Evolutionary conservation across 805 yeast genomes (phyloP).

Genomic region (Candida fluviatilis): DNA sequence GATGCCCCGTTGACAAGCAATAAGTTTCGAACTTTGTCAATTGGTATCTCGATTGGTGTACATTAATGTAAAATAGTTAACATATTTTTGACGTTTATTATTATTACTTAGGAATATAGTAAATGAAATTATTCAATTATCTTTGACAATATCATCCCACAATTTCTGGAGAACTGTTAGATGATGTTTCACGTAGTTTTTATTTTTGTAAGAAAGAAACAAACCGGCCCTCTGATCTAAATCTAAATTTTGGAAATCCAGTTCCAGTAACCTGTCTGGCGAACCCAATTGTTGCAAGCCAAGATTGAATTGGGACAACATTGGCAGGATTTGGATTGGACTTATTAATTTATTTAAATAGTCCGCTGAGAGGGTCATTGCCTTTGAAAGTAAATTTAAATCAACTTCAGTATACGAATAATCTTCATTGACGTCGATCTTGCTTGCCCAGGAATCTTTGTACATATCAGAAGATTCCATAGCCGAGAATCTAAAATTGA

Average conservation of each 20-base stretch:
- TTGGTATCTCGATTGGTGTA: background rate
- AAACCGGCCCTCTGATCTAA: background rate
- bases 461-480: slow-evolving; percentile 25
- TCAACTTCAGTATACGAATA: slow-evolving; percentile 43
- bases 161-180: slow-evolving; percentile 10
- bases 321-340: slow-evolving; percentile 1
- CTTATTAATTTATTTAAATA: slow-evolving; percentile 16
- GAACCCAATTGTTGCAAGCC: background rate
- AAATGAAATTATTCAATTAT: too few relatives aligned
- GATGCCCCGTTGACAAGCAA: too few relatives aligned
- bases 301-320: slow-evolving; percentile 1
- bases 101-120: too few relatives aligned
- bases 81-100: background rate
- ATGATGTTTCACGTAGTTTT: slow-evolving; percentile 6
- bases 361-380: slow-evolving; percentile 20
- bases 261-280: background rate
- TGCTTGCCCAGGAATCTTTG: slow-evolving; percentile 42
- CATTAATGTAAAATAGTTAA: background rate
- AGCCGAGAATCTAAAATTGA: slow-evolving; percentile 31
- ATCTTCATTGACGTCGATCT: slow-evolving; percentile 46
- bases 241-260: background rate
- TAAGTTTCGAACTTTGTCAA: too few relatives aligned
- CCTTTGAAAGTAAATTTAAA: slow-evolving; percentile 22
- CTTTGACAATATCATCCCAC: slow-evolving; percentile 13
- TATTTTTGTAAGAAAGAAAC: slow-evolving; percentile 3